A percentile compares a stretch with the other conserved stretches of the same genome.
Evolutionary conservation across 2,329 filamentous ascomycete species (phyloP).

Genomic region (Colletotrichum echinochloae): DNA sequence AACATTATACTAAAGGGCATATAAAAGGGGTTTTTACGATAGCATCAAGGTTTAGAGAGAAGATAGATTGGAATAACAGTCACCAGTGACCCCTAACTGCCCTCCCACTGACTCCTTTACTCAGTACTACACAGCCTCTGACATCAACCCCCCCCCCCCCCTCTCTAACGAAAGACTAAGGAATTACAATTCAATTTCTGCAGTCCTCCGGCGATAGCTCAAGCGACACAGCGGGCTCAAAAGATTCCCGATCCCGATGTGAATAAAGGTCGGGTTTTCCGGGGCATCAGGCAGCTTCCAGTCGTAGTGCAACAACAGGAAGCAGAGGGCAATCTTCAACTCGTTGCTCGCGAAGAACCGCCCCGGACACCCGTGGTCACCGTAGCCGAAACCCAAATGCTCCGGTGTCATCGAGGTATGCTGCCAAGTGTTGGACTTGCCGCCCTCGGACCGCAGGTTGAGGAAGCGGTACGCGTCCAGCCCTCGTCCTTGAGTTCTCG

Average conservation of each 20-base stretch:
- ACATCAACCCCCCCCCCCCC: too few species aligned
- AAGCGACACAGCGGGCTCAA: too few species aligned
- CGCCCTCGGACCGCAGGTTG: conserved; percentile 15
- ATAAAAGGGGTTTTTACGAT: too few species aligned
- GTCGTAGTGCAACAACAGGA: conserved; percentile 50
- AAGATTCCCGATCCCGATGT: not conserved
- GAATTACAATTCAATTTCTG: too few species aligned
- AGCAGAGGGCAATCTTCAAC: conserved; percentile 50
- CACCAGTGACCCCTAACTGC: too few species aligned
- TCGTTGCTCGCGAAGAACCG: conserved; percentile 53
- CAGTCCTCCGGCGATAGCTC: too few species aligned
- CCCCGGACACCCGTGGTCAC: conserved; percentile 52
- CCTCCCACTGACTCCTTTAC: too few species aligned
- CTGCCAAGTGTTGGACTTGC: conserved; percentile 38
- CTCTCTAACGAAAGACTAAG: too few species aligned
- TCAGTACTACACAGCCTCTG: too few species aligned
- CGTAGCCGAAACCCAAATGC: conserved; percentile 51
- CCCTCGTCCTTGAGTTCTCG: conserved; percentile 43
- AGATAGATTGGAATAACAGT: too few species aligned
- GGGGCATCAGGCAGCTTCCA: conserved; percentile 12
- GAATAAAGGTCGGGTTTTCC: not conserved
- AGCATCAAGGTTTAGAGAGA: too few species aligned
- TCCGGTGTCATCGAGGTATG: conserved; percentile 47
- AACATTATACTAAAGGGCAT: too few species aligned
- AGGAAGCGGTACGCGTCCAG: conserved; percentile 43